A percentile compares a stretch with the other conserved stretches of the same genome.
Evolutionary conservation across 345 rosid species (phyloP).

Genomic region (Lagerstroemia speciosa): DNA sequence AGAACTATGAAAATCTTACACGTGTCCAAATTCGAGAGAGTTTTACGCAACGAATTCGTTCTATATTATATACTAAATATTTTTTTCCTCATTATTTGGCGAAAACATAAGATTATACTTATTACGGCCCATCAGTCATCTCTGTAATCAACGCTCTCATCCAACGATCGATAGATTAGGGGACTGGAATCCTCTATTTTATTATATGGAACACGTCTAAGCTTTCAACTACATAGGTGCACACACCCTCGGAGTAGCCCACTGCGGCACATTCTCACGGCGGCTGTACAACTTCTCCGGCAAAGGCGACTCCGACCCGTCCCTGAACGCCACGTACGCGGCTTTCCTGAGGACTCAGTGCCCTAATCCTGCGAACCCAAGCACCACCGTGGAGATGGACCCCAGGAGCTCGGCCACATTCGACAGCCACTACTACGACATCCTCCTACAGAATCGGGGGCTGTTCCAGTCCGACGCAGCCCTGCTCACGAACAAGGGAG

Average conservation of each 20-base stretch:
- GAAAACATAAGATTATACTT: too few relatives aligned
- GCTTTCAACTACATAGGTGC: not conserved
- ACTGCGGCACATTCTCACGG: conserved; percentile 3
- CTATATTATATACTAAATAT: too few relatives aligned
- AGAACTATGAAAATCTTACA: too few relatives aligned
- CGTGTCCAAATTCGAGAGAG: too few relatives aligned
- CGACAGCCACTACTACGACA: conserved; percentile 20
- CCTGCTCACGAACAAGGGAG: conserved; percentile 14
- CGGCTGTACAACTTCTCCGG: conserved; percentile 9
- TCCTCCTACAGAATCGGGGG: conserved; percentile 18
- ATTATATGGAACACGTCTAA: not conserved
- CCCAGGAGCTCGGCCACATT: conserved; percentile 9
- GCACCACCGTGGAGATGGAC: conserved; percentile 16
- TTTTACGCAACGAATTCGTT: too few relatives aligned
- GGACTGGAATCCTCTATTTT: too few relatives aligned
- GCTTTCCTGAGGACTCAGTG: conserved; percentile 15
- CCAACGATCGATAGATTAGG: too few relatives aligned
- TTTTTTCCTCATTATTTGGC: too few relatives aligned
- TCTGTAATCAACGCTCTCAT: too few relatives aligned
- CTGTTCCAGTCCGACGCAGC: conserved; percentile 25
- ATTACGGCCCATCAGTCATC: too few relatives aligned
- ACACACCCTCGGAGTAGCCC: conserved; percentile 9
- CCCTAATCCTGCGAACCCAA: conserved; percentile 7
- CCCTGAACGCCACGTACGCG: conserved; percentile 9
- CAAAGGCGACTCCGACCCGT: conserved; percentile 3